Evolutionary conservation across 129 eudicot species (phyloP), one percentile per base, ranked within the genome.

Genomic region (Erigeron canadensis): DNA sequence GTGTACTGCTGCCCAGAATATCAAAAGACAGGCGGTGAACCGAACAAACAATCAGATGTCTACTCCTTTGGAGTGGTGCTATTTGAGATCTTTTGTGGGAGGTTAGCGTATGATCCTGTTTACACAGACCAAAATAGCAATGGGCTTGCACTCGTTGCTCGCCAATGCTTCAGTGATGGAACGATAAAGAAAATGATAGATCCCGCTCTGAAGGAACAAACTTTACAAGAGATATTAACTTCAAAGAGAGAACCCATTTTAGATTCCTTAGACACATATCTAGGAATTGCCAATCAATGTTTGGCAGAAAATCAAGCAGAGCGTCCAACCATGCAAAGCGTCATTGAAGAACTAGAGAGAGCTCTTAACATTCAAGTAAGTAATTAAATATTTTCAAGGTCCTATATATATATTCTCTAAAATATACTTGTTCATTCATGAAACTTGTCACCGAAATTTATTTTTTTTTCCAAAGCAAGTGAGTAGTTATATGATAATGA

Each of bases 271-370:
- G 5, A 4, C 1, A 15, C 39, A 21, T 58, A 1, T 8, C 1
- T 7, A 28, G 5, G 28, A 8, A 23, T 59, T 21, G 65, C 42
- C 10, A 1, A 59, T 28, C n/a, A 10, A 12, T 59, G 65, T 28
- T 59, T 59, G 42, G 40, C 65, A 28, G 43, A 59, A 21, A 28
- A 40, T 59, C 64, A 59, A 16, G 68, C n/a, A 5, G 13, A 63
- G 2, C 68, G 68, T 40, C 68, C 68, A 0, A 15, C 21, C 7
- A 63, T 63, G 46, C 48, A 38, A 40, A 12, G 2, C 6, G 5
- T 63, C 13, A 16, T 63, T 13, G 39, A 38, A 0, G 28, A 63
- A 16, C 46, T 63, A n/a, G 5, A 39, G 68, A 38, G 40, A 6
- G 48, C 68, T 13, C 15, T 63, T 0, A 39, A 37, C 5, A 2